Conservation (phyloP, 495 filamentous ascomycete genomes). For the Penicillium macrosclerotiorum region DNA sequence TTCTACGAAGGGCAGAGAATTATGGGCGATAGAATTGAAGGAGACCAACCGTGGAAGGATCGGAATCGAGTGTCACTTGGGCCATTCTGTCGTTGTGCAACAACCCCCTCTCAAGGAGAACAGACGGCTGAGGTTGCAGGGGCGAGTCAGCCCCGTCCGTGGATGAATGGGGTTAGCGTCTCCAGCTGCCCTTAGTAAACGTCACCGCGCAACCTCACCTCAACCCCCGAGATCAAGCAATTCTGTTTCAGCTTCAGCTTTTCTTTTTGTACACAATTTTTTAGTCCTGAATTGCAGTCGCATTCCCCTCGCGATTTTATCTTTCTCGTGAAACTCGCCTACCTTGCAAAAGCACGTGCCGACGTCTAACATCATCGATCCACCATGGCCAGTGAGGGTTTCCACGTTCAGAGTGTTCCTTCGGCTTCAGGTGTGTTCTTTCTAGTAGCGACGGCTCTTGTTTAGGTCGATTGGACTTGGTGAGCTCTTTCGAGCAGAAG, state of each 20-base stretch:
- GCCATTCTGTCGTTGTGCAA: neutral
- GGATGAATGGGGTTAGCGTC: conserved; percentile 29
- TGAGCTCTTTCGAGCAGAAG: neutral
- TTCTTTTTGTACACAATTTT: conserved; percentile 3
- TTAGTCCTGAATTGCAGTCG: conserved; percentile 13
- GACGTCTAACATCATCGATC: conserved; percentile 25
- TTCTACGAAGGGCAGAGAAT: too few species aligned
- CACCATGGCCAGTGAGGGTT: conserved; percentile 30
- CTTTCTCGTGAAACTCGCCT: neutral
- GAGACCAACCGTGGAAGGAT: neutral
- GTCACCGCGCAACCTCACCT: conserved; percentile 44
- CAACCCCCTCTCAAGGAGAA: neutral
- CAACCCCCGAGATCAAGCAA: conserved; percentile 13
- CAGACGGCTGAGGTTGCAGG: conserved; percentile 9
- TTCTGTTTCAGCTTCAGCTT: conserved; percentile 3
- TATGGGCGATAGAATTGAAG: too few species aligned
- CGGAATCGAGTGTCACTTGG: neutral
- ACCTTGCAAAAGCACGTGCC: conserved; percentile 3
- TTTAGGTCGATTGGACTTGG: conserved; percentile 3
- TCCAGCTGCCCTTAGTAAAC: conserved; percentile 33
- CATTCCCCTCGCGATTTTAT: conserved; percentile 14
- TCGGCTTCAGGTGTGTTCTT: conserved; percentile 23
- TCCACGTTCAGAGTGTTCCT: conserved; percentile 8
- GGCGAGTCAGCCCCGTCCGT: conserved; percentile 20
- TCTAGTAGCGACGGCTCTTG: neutral